Conservation (phyloP, 2,329 filamentous ascomycete species). For the Phialocephala subalpina region DNA sequence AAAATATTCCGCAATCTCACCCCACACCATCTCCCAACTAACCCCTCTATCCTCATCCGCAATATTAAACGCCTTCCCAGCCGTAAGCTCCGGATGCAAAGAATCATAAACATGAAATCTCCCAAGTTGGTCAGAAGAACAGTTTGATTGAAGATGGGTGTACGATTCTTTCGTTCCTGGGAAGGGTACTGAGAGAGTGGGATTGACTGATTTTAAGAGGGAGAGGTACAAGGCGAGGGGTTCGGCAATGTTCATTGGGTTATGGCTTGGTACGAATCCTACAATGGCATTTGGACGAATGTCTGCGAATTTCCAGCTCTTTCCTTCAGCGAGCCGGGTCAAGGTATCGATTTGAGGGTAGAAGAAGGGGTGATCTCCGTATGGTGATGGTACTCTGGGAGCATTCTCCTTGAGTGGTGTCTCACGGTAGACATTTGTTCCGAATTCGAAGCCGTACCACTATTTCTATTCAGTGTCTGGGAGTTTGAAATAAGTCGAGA, state of each 20-base stretch:
- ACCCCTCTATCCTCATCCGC: conserved; percentile 35
- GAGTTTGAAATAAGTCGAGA: conserved; percentile 22
- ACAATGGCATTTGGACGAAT: conserved; percentile 46
- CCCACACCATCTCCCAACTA: conserved; percentile 35
- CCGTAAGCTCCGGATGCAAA: conserved; percentile 29
- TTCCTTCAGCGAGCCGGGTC: conserved; percentile 44
- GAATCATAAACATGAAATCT: conserved; percentile 40
- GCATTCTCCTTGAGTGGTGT: conserved; percentile 48
- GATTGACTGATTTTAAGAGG: conserved; percentile 43
- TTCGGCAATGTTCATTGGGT: conserved; percentile 51
- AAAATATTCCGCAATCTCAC: conserved; percentile 35
- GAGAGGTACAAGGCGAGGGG: conserved; percentile 48
- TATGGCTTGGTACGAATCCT: conserved; percentile 52
- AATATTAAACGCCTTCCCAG: conserved; percentile 40
- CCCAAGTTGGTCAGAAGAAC: conserved; percentile 41
- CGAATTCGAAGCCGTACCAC: background rate
- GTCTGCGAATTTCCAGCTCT: conserved; percentile 52
- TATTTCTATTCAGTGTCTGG: background rate
- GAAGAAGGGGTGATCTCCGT: conserved; percentile 52
- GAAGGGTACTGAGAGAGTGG: conserved; percentile 35
- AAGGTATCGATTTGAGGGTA: conserved; percentile 53
- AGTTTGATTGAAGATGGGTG: conserved; percentile 45
- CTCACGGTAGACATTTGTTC: background rate
- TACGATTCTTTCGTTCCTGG: conserved; percentile 22
- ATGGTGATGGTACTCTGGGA: conserved; percentile 50